phyloP scores from a whole-genome alignment of 805 yeast species.

The Lachancea quebecensis region DNA sequence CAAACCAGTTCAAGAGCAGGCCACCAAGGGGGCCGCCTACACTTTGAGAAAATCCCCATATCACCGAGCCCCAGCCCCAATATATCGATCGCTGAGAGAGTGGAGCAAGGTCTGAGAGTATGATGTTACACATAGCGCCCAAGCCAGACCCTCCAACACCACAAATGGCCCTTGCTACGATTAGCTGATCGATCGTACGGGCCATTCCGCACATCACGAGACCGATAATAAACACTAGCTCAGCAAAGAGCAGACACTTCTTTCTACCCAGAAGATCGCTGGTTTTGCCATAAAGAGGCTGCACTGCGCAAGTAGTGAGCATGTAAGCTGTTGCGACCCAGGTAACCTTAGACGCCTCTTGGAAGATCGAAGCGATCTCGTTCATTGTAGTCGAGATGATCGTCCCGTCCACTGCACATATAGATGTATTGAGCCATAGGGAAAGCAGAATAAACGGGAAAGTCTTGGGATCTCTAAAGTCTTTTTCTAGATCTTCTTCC shows the following conservation, averaged over 20 bases:
- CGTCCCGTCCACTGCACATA: conserved; percentile 53
- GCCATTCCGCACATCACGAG: conserved; percentile 38
- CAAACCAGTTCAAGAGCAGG: conserved; percentile 32
- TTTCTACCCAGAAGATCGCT: conserved; percentile 58
- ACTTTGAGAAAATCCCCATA: conserved; percentile 36
- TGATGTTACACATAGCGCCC: conserved; percentile 43
- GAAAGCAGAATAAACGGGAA: conserved; percentile 19
- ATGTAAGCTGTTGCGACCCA: conserved; percentile 74
- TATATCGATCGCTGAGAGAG: conserved; percentile 46
- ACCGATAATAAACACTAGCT: conserved; percentile 40
- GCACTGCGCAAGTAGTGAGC: conserved; percentile 64
- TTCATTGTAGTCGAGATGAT: conserved; percentile 53
- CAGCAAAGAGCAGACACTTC: conserved; percentile 37
- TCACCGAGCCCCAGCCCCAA: conserved; percentile 43
- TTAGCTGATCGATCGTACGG: conserved; percentile 38
- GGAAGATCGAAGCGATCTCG: conserved; percentile 51
- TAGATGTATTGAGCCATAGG: conserved; percentile 40
- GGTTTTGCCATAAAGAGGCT: conserved; percentile 64
- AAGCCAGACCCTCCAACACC: conserved; percentile 58
- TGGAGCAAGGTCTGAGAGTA: conserved; percentile 50
- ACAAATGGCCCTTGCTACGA: conserved; percentile 46
- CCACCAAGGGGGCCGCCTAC: conserved; percentile 42
- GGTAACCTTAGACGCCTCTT: conserved; percentile 42
- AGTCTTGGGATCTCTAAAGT: conserved; percentile 10
- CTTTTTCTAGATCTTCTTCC: conserved; percentile 12